Base-by-base conservation (phyloP, 805 yeast genomes). In the Torulaspora quercuum region DNA sequence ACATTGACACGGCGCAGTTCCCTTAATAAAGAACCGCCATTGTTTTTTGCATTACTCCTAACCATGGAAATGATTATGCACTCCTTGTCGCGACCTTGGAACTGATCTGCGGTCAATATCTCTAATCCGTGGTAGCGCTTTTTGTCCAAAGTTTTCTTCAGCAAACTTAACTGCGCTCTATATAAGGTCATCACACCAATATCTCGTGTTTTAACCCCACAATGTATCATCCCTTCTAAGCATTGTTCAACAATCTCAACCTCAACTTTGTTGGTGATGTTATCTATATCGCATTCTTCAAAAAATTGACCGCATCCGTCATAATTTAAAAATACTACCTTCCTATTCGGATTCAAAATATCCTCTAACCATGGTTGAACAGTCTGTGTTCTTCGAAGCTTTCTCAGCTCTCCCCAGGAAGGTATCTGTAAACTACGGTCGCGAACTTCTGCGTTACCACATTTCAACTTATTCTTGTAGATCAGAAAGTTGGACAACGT, bases 1-100 rank as follows among this genome's bases (percentile, higher is more conserved):
- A 92, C 99, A 60, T 92, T 92, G 30, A 92, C 74, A 42, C 99
- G 72, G 45, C 97, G 70, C 89, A 96, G 82, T 50, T 92, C 97
- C 44, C 73, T 76, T 27, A 92, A 64, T 28, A 92, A 67, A 18
- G 83, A 83, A 0, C 97, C 97, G 1, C 84, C 79, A 25, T 68
- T 69, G 7, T 69, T 66, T 13, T 73, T 73, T 1, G 67, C 68
- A 56, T 89, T 88, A 4, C 95, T 81, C 32, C 95, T 68, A 3
- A 92, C 98, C 49, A 92, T 65, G 0, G 97, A 90, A 2, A 92
- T 84, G 5, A 92, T 78, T 10, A 92, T 76, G 53, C 95, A 84
- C 20, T 86, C 90, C 52, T 90, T 92, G 60, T 92, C 99, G 38
- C 97, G 72, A 0, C 98, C 99, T 63, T 92, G 98, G 52, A 83